A percentile compares a stretch with the other conserved stretches of the same genome.
Evolutionary conservation across 371 early-diverging fungal genomes (phyloP).

Genomic region (Mortierella sp.): DNA sequence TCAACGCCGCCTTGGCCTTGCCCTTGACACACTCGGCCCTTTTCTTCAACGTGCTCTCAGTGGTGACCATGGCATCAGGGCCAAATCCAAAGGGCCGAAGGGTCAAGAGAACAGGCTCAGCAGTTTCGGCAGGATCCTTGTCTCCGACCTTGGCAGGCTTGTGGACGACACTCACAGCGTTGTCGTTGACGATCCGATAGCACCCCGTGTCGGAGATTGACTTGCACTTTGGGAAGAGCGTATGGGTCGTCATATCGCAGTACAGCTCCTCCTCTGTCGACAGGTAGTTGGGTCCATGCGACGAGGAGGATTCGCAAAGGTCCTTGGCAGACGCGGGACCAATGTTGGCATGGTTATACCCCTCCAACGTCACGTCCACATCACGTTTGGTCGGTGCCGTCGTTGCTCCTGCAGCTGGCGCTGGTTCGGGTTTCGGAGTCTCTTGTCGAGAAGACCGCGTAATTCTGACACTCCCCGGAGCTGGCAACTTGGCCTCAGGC

Average conservation of each 20-base stretch:
- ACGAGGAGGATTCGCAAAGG: background rate
- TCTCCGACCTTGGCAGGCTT: background rate
- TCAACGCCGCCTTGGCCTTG: background rate
- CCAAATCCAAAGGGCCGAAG: background rate
- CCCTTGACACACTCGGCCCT: slow-evolving; percentile 6
- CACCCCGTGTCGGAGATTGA: background rate
- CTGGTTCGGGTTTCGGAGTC: background rate
- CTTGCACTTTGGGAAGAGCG: background rate
- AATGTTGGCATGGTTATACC: background rate
- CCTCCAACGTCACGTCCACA: background rate
- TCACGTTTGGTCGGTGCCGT: background rate
- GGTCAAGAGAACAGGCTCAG: background rate
- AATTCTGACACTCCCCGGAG: background rate
- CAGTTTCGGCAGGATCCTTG: background rate
- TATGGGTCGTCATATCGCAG: background rate
- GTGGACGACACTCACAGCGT: background rate
- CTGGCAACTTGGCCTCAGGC: background rate
- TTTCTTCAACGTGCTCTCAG: background rate
- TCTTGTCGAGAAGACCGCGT: background rate
- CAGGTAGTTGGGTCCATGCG: background rate
- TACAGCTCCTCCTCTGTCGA: background rate
- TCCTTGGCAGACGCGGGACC: background rate
- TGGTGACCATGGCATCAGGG: background rate
- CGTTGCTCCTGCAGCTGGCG: background rate
- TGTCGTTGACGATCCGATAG: background rate